Evolutionary conservation across 768 basidiomycete species (phyloP).

Genomic region (Leccinum truebloodii): DNA sequence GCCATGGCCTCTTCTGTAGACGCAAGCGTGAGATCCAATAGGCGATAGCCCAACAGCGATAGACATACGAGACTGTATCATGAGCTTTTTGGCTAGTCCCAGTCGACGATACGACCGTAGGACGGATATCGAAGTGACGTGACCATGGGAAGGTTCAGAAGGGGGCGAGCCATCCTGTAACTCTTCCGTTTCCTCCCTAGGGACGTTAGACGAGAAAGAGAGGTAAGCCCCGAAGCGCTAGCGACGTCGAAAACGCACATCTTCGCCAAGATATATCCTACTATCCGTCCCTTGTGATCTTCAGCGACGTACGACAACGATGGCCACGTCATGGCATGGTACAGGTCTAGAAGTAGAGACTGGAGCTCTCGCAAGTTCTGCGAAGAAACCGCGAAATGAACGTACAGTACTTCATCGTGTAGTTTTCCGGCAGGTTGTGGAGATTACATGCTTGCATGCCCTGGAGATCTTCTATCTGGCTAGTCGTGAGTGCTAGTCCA

Average conservation of each 20-base stretch:
- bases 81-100: slow-evolving; percentile 91
- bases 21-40: slow-evolving; percentile 4
- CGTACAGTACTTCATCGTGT: slow-evolving; percentile 78
- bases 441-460: slow-evolving; percentile 96
- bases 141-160: slow-evolving; percentile 69
- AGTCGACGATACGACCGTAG: slow-evolving; percentile 87
- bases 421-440: slow-evolving; percentile 92
- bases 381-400: slow-evolving; percentile 5
- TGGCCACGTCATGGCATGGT: slow-evolving; percentile 91
- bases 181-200: slow-evolving; percentile 56
- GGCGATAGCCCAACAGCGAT: not conserved
- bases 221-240: not conserved
- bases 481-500: slow-evolving; percentile 17
- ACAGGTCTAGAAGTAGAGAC: slow-evolving; percentile 62
- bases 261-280: slow-evolving; percentile 95
- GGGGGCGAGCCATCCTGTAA: slow-evolving; percentile 51
- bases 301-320: slow-evolving; percentile 92
- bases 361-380: not conserved
- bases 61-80: slow-evolving; percentile 85
- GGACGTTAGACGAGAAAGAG: slow-evolving; percentile 30
- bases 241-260: slow-evolving; percentile 54
- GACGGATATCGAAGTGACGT: slow-evolving; percentile 97
- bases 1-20: slow-evolving; percentile 86
- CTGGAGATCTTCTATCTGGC: slow-evolving; percentile 80
- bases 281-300: slow-evolving; percentile 83